Percentiles rank a stretch among this genome's conserved stretches.
These are phyloP conservation scores for Mangifera indica DNA, from an alignment of 345 rosid species.

Conservation along the genomic window DNA sequence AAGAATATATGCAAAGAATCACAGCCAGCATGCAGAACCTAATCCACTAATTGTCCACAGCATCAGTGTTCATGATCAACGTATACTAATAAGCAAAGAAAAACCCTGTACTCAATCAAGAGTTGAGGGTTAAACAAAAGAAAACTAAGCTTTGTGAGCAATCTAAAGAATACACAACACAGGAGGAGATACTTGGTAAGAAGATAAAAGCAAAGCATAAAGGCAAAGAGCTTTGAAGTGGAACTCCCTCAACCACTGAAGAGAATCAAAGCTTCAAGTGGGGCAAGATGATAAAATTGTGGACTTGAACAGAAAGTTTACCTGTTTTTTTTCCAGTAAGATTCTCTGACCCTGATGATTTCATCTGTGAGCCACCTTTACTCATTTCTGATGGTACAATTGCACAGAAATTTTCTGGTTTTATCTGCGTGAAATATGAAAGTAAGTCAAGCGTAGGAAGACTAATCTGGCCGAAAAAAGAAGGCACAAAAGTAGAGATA, in stretches of 20 bases:
- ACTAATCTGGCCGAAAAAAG: too few relatives aligned
- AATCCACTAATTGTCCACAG: constrained; percentile 17
- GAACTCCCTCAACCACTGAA: background rate
- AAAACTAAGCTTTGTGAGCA: constrained; percentile 18
- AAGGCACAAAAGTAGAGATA: too few relatives aligned
- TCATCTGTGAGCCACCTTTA: background rate
- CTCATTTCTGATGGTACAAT: background rate
- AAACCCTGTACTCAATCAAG: constrained; percentile 14
- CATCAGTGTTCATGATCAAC: constrained; percentile 18
- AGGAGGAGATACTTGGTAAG: constrained; percentile 24
- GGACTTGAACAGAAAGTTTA: background rate
- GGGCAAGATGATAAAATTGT: background rate
- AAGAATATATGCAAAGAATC: constrained; percentile 40
- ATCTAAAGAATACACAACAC: constrained; percentile 36
- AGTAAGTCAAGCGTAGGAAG: background rate
- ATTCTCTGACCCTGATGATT: background rate
- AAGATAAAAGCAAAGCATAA: constrained; percentile 20
- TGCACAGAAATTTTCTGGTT: too few relatives aligned
- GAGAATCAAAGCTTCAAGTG: constrained; percentile 12
- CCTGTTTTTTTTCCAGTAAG: background rate
- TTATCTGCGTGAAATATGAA: background rate
- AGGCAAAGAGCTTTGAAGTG: constrained; percentile 12
- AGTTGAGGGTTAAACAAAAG: background rate
- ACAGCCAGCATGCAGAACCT: constrained; percentile 2
- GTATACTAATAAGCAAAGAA: constrained; percentile 9